Base-by-base conservation (phyloP, 805 yeast species). In the Cyberlindnera veronae region DNA sequence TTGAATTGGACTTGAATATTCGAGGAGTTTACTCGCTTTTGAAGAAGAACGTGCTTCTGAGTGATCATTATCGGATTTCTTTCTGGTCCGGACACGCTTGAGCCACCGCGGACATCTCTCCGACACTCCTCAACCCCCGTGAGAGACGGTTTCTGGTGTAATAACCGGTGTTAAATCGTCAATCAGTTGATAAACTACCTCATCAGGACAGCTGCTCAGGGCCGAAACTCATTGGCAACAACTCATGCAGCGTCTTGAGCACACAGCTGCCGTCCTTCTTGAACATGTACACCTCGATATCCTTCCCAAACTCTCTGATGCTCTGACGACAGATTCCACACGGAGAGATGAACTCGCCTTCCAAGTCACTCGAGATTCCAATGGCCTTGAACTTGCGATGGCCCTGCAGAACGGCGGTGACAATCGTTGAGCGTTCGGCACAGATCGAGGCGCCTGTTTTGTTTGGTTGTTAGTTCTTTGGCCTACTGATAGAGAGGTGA, bases 301-400 rank as follows among this genome's bases (percentile, higher is more conserved):
- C 67, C 7, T 60, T 55, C 0, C 80, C 76, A 60, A 90, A 91
- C 60, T 91, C 99, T 28, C 96, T 69, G 23, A 91, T 77, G 40
- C 84, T 76, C 62, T 91, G 99, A 39, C 99, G 71, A 56, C 99
- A 91, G 27, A 93, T 81, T 4, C 99, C 99, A 60, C 99, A 91
- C 0, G 99, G 99, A 9, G 90, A 69, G 10, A 84, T 79, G 22
- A 81, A 49, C 21, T 51, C 74, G 2, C 72, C 72, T 1, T 57
- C 55, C 32, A 72, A 51, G 55, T 82, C 90, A 17, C 85, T 73
- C 4, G 84, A 67, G 9, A 87, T 75, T 4, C 82, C 95, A 41
- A 87, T 64, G 2, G 84, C 86, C 43, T 63, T 67, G 57, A 82
- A 74, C 18, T 46, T 35, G 5, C 48, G 56, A 41, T 67, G 62